Conservation (phyloP, 345 rosid genomes). For the Carallia pectinifolia region DNA sequence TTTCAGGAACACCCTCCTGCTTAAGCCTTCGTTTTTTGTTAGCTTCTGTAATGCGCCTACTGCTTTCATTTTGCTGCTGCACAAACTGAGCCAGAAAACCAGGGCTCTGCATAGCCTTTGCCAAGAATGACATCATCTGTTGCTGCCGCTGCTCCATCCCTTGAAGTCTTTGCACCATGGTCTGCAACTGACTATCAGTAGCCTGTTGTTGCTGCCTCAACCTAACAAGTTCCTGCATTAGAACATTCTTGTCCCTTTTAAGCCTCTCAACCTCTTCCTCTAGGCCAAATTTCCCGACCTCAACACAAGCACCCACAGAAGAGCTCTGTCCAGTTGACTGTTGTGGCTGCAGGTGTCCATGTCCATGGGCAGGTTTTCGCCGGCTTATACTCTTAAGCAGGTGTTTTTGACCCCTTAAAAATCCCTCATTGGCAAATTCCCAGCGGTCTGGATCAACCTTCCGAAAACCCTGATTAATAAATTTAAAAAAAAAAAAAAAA, state of each 20-base stretch:
- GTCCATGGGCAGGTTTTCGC: slow-evolving; percentile 83
- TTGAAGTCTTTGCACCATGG: slow-evolving; percentile 88
- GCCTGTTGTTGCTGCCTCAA: slow-evolving; percentile 94
- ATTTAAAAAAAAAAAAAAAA: background rate
- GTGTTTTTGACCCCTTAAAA: slow-evolving; percentile 91
- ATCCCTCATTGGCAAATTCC: slow-evolving; percentile 97
- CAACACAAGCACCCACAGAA: slow-evolving; percentile 86
- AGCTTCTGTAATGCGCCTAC: slow-evolving; percentile 65
- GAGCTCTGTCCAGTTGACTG: slow-evolving; percentile 66
- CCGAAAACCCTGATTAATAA: slow-evolving; percentile 73
- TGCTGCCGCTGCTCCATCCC: slow-evolving; percentile 99
- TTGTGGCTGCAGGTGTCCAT: slow-evolving; percentile 57
- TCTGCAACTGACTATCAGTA: slow-evolving; percentile 81
- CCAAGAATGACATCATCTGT: slow-evolving; percentile 94
- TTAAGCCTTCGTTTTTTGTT: slow-evolving; percentile 86
- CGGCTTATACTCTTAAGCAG: slow-evolving; percentile 68
- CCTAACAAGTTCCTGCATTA: slow-evolving; percentile 96
- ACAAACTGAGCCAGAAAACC: slow-evolving; percentile 91
- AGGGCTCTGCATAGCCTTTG: slow-evolving; percentile 94
- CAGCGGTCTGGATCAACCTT: slow-evolving; percentile 98
- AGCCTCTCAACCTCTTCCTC: slow-evolving; percentile 97
- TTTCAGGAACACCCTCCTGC: slow-evolving; percentile 60
- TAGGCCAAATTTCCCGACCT: slow-evolving; percentile 97
- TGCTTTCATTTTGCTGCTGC: slow-evolving; percentile 89
- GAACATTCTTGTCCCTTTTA: slow-evolving; percentile 96